phyloP scores from a whole-genome alignment of 1,284 basidiomycete genomes.

The Cutaneotrichosporon dermatis region DNA sequence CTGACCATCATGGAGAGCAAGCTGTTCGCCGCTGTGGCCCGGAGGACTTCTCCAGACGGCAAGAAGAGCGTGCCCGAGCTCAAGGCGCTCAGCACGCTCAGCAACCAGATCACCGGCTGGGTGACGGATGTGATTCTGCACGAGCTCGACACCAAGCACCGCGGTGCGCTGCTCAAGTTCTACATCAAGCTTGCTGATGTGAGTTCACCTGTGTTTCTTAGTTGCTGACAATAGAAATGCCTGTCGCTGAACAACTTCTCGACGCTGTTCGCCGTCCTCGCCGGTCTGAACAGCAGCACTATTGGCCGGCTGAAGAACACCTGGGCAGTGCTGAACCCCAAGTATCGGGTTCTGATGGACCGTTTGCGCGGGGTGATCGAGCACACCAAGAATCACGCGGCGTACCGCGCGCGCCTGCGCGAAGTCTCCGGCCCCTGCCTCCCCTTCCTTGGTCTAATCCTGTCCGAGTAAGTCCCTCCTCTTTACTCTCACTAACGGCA shows the following conservation, averaged over 20 bases:
- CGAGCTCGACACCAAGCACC: conserved; percentile 79
- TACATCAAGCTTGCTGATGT: conserved; percentile 93
- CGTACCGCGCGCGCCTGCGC: conserved; percentile 78
- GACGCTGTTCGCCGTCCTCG: conserved; percentile 90
- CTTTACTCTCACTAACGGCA: conserved; percentile 10
- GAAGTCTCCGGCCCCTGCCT: conserved; percentile 81
- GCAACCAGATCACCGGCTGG: conserved; percentile 92
- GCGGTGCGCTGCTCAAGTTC: conserved; percentile 78
- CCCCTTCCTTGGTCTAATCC: conserved; percentile 72
- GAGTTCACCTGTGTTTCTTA: conserved; percentile 40
- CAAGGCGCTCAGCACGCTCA: conserved; percentile 82
- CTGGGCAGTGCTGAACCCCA: conserved; percentile 82
- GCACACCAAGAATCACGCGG: conserved; percentile 61
- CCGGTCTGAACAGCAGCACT: conserved; percentile 89
- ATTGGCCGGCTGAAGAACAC: conserved; percentile 89
- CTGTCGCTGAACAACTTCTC: conserved; percentile 89
- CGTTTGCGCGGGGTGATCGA: conserved; percentile 78
- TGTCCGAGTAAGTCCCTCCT: conserved; percentile 51
- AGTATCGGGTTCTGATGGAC: conserved; percentile 76
- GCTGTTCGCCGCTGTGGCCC: conserved; percentile 85
- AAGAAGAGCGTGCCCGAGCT: conserved; percentile 71
- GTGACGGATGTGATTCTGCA: conserved; percentile 83
- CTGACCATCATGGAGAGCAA: conserved; percentile 87
- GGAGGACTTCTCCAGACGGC: conserved; percentile 82
- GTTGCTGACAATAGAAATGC: conserved; percentile 65